phyloP scores from a whole-genome alignment of 345 rosid genomes.

The Dipteronia sinensis region DNA sequence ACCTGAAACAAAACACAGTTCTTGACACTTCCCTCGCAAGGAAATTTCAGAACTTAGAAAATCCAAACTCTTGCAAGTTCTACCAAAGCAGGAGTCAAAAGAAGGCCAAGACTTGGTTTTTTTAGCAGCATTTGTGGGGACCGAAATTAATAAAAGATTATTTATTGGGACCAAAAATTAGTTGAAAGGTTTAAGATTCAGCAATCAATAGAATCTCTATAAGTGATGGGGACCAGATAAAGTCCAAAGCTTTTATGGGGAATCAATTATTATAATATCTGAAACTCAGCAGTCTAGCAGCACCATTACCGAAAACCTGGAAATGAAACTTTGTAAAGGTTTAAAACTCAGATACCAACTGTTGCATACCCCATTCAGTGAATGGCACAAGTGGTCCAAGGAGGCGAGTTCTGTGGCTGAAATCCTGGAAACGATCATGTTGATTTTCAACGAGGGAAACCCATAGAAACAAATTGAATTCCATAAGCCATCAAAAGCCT shows the following conservation, averaged over 20 bases:
- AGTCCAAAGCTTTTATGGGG: not conserved
- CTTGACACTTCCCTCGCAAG: not conserved
- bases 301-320: conserved; percentile 8
- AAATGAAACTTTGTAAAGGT: not conserved
- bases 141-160: too few species aligned
- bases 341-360: not conserved
- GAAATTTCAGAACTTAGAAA: not conserved
- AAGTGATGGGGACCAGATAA: not conserved
- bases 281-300: not conserved
- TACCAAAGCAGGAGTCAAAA: too few species aligned
- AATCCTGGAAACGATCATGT: not conserved
- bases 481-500: not conserved
- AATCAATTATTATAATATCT: not conserved
- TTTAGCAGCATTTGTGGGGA: too few species aligned
- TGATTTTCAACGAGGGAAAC: not conserved
- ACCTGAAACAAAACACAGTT: not conserved
- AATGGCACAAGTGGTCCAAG: not conserved
- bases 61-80: too few species aligned
- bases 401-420: not conserved
- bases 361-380: not conserved
- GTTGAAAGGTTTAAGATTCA: too few species aligned
- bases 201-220: not conserved
- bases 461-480: not conserved
- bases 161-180: too few species aligned
- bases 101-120: too few species aligned